Conservation (phyloP, 2,329 filamentous ascomycete genomes). For the Venturia carpophila region DNA sequence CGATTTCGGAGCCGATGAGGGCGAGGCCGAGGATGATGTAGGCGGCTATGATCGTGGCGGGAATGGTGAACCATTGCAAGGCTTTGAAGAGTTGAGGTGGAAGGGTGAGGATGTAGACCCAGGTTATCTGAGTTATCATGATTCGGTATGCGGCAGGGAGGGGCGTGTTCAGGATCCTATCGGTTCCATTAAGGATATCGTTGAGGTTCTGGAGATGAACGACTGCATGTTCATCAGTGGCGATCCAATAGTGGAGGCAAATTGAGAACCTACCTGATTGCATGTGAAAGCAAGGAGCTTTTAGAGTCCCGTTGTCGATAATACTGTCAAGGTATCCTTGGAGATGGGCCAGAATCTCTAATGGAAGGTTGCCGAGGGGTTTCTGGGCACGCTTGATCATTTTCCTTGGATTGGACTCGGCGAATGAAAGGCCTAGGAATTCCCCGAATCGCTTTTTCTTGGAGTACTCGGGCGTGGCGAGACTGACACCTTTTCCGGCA, state of each 20-base stretch:
- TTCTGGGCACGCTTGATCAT: slow-evolving; percentile 62
- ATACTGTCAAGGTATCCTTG: slow-evolving; percentile 57
- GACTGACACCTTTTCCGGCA: slow-evolving; percentile 39
- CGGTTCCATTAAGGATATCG: slow-evolving; percentile 63
- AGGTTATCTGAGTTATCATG: slow-evolving; percentile 77
- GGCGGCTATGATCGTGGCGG: slow-evolving; percentile 56
- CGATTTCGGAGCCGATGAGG: slow-evolving; percentile 70
- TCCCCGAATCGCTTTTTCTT: slow-evolving; percentile 59
- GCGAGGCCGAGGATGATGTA: slow-evolving; percentile 78
- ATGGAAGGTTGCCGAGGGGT: slow-evolving; percentile 73
- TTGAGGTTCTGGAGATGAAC: slow-evolving; percentile 52
- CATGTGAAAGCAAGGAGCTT: slow-evolving; percentile 52
- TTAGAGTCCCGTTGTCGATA: slow-evolving; percentile 48
- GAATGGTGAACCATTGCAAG: slow-evolving; percentile 68
- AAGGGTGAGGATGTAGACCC: slow-evolving; percentile 71
- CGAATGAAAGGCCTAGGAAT: slow-evolving; percentile 69
- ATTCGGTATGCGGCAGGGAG: slow-evolving; percentile 78
- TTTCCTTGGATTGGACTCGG: slow-evolving; percentile 70
- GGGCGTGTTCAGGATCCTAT: slow-evolving; percentile 74
- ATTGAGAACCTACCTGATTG: slow-evolving; percentile 35
- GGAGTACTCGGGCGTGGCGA: slow-evolving; percentile 27
- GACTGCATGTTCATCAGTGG: background rate
- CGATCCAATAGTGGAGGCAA: background rate
- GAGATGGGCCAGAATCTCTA: slow-evolving; percentile 71
- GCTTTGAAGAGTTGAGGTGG: slow-evolving; percentile 67